These are phyloP conservation scores for Boletus pseudo-olivaceus DNA, from an alignment of 768 basidiomycete species.

Conservation along the genomic window DNA sequence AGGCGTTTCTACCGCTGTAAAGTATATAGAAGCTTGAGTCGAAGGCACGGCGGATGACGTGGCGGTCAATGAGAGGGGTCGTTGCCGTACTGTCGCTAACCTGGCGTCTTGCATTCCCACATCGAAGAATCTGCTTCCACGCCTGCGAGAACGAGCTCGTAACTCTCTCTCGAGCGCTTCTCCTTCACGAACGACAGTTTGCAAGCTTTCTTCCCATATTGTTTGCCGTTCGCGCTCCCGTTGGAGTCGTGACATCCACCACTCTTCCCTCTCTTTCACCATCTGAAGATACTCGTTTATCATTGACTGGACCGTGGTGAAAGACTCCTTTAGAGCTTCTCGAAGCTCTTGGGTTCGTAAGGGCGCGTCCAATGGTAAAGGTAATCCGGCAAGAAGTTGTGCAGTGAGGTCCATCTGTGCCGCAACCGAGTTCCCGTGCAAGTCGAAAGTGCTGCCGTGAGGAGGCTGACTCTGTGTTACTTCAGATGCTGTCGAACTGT, in stretches of 20 bases:
- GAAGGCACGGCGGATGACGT: constrained; percentile 13
- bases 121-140: constrained; percentile 58
- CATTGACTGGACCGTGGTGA: constrained; percentile 53
- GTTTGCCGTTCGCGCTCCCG: constrained; percentile 59
- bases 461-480: constrained; percentile 46
- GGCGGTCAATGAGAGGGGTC: constrained; percentile 16
- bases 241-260: constrained; percentile 64
- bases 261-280: constrained; percentile 75
- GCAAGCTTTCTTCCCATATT: constrained; percentile 90
- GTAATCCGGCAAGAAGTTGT: constrained; percentile 55
- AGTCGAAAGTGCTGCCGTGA: constrained; percentile 52
- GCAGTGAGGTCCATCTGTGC: constrained; percentile 78
- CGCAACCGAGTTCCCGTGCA: constrained; percentile 64
- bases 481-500: constrained; percentile 45
- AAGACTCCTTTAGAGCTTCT: constrained; percentile 57
- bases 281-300: constrained; percentile 68
- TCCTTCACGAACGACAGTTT: constrained; percentile 81
- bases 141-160: constrained; percentile 51
- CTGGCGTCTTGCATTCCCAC: constrained; percentile 23
- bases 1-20: constrained; percentile 23
- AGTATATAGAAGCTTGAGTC: constrained; percentile 18
- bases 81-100: constrained; percentile 18
- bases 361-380: constrained; percentile 30
- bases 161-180: constrained; percentile 81
- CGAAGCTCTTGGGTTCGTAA: constrained; percentile 34